These are phyloP conservation scores for Amaranthus cruentus DNA, from an alignment of 148 eudicot genomes.

Conservation along the genomic window DNA sequence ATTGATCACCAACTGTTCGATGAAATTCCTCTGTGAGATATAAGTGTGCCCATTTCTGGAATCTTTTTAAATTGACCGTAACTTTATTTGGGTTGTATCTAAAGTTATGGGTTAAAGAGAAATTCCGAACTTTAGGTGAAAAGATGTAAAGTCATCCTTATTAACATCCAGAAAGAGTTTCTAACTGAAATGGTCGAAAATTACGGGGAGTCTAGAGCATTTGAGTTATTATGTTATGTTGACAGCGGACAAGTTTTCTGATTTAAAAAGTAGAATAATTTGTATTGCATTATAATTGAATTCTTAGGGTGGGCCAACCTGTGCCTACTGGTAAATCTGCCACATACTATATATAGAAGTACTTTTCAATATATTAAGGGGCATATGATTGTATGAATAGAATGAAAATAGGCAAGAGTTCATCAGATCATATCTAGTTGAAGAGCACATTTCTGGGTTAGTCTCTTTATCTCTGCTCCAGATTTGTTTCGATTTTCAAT, in stretches of 20 bases:
- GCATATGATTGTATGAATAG: neutral
- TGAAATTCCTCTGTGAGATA: constrained; percentile 16
- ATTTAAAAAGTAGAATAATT: no score
- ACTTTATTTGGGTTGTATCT: neutral
- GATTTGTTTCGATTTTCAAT: neutral
- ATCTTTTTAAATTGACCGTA: neutral
- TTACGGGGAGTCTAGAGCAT: no score
- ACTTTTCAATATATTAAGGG: neutral
- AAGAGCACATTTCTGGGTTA: neutral
- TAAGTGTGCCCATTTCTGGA: constrained; percentile 10
- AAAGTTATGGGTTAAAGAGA: no score
- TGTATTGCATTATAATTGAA: no score
- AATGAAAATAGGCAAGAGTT: neutral
- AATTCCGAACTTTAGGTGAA: no score
- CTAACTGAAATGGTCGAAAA: no score
- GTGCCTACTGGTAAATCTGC: no score
- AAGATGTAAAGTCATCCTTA: no score
- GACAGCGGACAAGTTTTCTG: no score
- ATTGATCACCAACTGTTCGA: constrained; percentile 19
- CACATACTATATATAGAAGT: neutral
- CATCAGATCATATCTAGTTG: neutral
- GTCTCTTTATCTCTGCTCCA: neutral
- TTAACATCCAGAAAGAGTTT: no score
- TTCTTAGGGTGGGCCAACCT: no score
- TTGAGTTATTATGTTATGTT: neutral